Base-by-base conservation (phyloP, 257 asterid genomes). In the Anisodus acutangulus region DNA sequence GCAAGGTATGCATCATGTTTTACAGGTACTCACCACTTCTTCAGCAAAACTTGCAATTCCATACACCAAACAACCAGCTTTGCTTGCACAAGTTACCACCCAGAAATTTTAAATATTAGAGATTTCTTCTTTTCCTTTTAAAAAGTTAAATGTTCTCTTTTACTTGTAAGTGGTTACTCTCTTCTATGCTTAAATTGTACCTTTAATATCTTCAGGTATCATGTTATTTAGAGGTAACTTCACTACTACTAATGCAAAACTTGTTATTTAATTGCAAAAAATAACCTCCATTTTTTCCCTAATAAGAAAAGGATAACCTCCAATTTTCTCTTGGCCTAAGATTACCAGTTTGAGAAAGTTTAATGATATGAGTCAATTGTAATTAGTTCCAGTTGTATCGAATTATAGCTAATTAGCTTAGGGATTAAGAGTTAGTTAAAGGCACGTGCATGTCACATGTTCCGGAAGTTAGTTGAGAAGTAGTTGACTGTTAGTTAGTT, bases 1-100 rank as follows among this genome's bases (percentile, higher is more conserved):
- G 78, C 54, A 39, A 69, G 78, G 78, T 69, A 16, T 41, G 31
- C 26, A 69, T 69, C 78, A 69, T 41, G 78, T 69, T 12, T 66
- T 31, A 39, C 54, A 39, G 54, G 35, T 55, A 39, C 39, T 9
- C 78, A 41, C 53, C 53, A 69, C n/a, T 35, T 69, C 78, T 69
- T 16, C 13, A 39, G 78, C 70, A 63, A 26, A 63, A 63, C 41
- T 26, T 63, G 39, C 70, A 69, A 69, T 69, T 69, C 12, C 51
- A 16, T 7, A 39, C 1, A 0, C 78, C 45, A 12, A 69, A 69
- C 26, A 69, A 69, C 31, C 8, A 39, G 8, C 17, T 69, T 22
- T 41, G 15, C 54, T 69, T 69, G 78, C 54, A 41, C 78, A 69
- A 69, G 15, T 41, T 41, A 69, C 51, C 76, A 68, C 35, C 12